These are phyloP conservation scores for Isoetes taiwanensis DNA, from an alignment of 75 land plant species.

Conservation along the genomic window DNA sequence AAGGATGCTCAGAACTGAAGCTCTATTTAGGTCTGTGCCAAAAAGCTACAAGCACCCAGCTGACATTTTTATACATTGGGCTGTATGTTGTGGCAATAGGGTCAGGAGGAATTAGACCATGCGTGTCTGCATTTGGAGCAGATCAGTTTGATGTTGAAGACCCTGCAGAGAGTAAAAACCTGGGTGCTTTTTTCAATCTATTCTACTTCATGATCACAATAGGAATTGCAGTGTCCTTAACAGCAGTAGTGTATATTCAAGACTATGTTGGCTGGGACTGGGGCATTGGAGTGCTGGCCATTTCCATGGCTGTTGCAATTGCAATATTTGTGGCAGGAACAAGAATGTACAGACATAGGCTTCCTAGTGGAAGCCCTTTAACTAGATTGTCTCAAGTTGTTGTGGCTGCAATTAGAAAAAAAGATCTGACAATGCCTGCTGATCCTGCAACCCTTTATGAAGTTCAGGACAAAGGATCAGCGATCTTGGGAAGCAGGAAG, in stretches of 20 bases:
- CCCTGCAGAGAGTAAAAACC: constrained; percentile 43
- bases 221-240: constrained; percentile 26
- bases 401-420: constrained; percentile 43
- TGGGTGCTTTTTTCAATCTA: constrained; percentile 68
- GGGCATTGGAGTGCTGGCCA: constrained; percentile 36
- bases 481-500: neutral
- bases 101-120: constrained; percentile 59
- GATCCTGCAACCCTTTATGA: constrained; percentile 14
- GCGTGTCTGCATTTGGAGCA: constrained; percentile 62
- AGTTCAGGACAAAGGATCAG: neutral
- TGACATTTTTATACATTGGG: constrained; percentile 29
- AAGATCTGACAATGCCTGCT: constrained; percentile 25
- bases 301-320: constrained; percentile 36
- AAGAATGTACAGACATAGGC: constrained; percentile 51
- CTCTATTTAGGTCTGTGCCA: neutral
- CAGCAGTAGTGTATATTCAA: constrained; percentile 48
- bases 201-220: constrained; percentile 48
- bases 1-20: neutral
- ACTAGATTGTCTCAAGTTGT: constrained; percentile 47
- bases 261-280: constrained; percentile 61
- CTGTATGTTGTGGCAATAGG: constrained; percentile 58
- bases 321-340: constrained; percentile 53
- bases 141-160: constrained; percentile 74
- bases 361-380: constrained; percentile 50
- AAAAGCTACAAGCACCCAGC: neutral